Conservation (phyloP, 2,329 filamentous ascomycete species). For the Aureobasidium namibiae region DNA sequence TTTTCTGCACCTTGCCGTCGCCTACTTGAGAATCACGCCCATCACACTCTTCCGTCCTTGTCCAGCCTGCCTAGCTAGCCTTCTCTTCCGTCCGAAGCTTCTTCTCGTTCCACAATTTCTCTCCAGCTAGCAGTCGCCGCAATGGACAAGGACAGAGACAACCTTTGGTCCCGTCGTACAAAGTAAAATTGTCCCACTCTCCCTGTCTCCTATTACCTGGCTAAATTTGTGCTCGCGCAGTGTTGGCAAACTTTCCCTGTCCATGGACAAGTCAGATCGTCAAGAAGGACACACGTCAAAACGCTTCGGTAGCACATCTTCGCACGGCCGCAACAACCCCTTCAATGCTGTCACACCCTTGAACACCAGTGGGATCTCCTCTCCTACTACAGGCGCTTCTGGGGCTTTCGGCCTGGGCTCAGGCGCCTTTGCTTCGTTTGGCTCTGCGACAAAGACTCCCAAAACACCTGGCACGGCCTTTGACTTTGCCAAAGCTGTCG, state of each 20-base stretch:
- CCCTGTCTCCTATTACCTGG: constrained; percentile 11
- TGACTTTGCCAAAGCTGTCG: constrained; percentile 58
- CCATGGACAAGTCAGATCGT: constrained; percentile 56
- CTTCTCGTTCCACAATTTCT: not conserved
- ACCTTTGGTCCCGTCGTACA: constrained; percentile 70
- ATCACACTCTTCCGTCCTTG: not conserved
- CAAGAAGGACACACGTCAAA: constrained; percentile 51
- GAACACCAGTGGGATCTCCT: constrained; percentile 56
- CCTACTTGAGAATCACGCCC: not conserved
- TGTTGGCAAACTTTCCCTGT: constrained; percentile 83
- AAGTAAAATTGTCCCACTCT: constrained; percentile 51
- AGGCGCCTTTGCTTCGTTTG: constrained; percentile 94
- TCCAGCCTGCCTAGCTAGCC: constrained; percentile 11
- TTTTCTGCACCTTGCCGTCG: constrained; percentile 7
- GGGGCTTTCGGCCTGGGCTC: constrained; percentile 90
- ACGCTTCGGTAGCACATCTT: constrained; percentile 63
- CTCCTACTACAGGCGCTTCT: constrained; percentile 65
- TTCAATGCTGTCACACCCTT: constrained; percentile 70
- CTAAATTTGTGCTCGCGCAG: constrained; percentile 34
- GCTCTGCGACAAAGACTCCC: constrained; percentile 70
- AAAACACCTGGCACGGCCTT: constrained; percentile 77
- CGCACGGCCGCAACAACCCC: constrained; percentile 68
- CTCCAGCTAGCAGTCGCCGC: constrained; percentile 6
- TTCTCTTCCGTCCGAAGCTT: not conserved
- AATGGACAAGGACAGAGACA: constrained; percentile 21